Base-by-base conservation (phyloP, 495 filamentous ascomycete genomes). In the Penicillium salamii region DNA sequence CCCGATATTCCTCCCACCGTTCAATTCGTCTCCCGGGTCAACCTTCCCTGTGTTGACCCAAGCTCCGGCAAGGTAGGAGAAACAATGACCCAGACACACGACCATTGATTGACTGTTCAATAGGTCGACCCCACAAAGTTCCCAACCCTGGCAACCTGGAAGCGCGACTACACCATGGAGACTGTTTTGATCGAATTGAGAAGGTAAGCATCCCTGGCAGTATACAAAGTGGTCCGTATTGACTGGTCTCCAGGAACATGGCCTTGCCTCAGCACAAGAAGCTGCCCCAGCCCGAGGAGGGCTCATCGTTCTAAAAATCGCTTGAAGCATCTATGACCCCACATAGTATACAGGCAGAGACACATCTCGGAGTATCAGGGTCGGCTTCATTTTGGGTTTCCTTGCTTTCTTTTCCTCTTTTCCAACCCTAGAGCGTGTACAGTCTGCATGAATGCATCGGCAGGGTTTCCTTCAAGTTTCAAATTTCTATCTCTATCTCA, bases 241-340 rank as follows among this genome's bases (percentile, higher is more conserved):
- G 26, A 62, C 49, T 11, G 9, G 6, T 36, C 2, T 55, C 54
- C 55, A 96, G 91, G 67, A 95, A 87, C 58, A 98, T 98, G 93
- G 92, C 92, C n/a, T 78, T 90, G 38, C 85, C 89, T 20, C 81
- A 86, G 58, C 81, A 97, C 71, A 96, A 96, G 80, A 97, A 97
- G 72, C 81, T 97, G 11, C 86, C 90, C 12, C 93, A 98, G 65
- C 93, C 95, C 43, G 77, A 89, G 3, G 93, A 98, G 71, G 91
- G 91, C 36, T 83, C 86, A 38, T 90, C 81, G 47, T 97, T 86
- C 63, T 77, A 59, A 40, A 40, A 31, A n/a, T n/a, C n/a, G n/a
- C n/a, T n/a, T n/a, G n/a, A 35, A 42, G 35, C 46, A 50, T 51
- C 21, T 57, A 29, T 40, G 31, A 15, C 42, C 5, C 42, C 42